Evolutionary conservation across 2,329 filamentous ascomycete genomes (phyloP).

Genomic region (Tetracladium maxilliforme): DNA sequence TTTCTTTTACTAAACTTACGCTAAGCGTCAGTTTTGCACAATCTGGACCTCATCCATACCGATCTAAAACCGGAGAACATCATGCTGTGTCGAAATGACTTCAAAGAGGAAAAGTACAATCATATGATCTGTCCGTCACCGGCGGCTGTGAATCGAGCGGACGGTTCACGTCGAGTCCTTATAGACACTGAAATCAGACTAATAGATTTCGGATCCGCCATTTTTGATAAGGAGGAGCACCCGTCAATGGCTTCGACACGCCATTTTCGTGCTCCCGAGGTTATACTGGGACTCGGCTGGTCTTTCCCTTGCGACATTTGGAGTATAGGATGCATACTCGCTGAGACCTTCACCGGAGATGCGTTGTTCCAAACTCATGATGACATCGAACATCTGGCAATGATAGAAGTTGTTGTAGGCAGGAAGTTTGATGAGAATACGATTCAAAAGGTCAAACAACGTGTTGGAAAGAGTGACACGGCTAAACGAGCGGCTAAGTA

Average conservation of each 20-base stretch:
- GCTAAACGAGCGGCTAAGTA: constrained; percentile 53
- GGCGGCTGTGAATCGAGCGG: constrained; percentile 40
- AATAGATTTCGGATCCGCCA: constrained; percentile 59
- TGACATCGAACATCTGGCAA: constrained; percentile 58
- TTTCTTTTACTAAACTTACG: no score
- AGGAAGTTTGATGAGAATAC: constrained; percentile 41
- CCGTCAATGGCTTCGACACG: constrained; percentile 57
- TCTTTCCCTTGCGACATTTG: constrained; percentile 60
- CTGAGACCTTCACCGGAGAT: constrained; percentile 59
- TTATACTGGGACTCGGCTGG: constrained; percentile 57
- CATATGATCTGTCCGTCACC: constrained; percentile 55
- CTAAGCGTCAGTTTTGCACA: no score
- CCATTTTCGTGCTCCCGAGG: constrained; percentile 56
- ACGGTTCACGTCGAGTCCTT: constrained; percentile 47
- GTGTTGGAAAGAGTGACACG: constrained; percentile 37
- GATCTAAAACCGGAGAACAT: constrained; percentile 61
- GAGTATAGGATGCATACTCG: constrained; percentile 60
- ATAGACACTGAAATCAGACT: constrained; percentile 55
- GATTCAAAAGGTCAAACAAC: constrained; percentile 40
- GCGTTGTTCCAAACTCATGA: constrained; percentile 61
- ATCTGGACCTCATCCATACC: constrained; percentile 94
- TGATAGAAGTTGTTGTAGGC: constrained; percentile 59
- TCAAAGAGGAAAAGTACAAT: constrained; percentile 59
- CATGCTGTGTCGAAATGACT: constrained; percentile 46
- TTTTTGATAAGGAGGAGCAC: constrained; percentile 60